Base-by-base conservation (phyloP, 257 asterid genomes). In the Jacaranda copaia region DNA sequence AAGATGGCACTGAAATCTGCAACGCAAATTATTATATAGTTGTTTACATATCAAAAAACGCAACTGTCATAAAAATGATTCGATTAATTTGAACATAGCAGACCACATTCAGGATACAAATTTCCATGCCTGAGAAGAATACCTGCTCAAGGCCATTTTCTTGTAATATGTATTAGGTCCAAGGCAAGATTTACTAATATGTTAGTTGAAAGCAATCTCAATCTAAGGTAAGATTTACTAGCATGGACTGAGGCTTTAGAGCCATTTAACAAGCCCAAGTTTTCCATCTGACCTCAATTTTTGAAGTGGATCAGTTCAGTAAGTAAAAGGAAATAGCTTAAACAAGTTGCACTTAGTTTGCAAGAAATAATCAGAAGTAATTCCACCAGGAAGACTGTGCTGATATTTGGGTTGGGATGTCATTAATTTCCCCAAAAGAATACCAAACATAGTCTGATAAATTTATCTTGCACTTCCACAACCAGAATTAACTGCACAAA, bases 201-300 rank as follows among this genome's bases (percentile, higher is more conserved):
- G 45, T n/a, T n/a, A n/a, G n/a, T n/a, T n/a, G n/a, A n/a, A n/a
- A n/a, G n/a, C n/a, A n/a, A n/a, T n/a, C n/a, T n/a, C n/a, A n/a
- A n/a, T 74, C 32, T 35, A 74, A 74, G 72, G 55, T 51, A 38
- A 35, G 49, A 36, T 64, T 6, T 18, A 63, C 43, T 48, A 72
- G 39, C 5, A 72, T 13, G 45, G 32, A 25, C 32, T 25, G 2
- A 25, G 32, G 32, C 32, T 25, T 2, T 25, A 25, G 32, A 25
- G 32, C 32, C 32, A 25, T 25, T 0, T 38, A 63, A 63, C 5
- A 38, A 63, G 14, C 11, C 48, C 12, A n/a, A 5, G 68, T 36
- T 13, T 14, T 38, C 49, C 25, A 63, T 36, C 25, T 18, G 14
- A 61, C 19, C 68, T 61, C 11, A 5, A 59, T 49, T 36, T 63